These are phyloP conservation scores for Phytophthora cactorum DNA, from an alignment of 352 stramenopile genomes.

Conservation along the genomic window DNA sequence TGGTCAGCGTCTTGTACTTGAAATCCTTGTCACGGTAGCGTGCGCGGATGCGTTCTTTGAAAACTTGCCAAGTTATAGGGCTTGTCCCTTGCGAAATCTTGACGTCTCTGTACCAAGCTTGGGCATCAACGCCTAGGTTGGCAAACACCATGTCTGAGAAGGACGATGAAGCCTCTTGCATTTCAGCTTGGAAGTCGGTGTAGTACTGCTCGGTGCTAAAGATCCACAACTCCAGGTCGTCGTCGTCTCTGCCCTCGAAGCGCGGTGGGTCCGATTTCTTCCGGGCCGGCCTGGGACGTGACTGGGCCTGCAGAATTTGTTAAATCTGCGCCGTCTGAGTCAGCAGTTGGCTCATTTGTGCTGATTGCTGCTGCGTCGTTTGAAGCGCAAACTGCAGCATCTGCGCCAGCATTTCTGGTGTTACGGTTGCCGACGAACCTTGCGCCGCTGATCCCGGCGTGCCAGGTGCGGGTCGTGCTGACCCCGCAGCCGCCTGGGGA, in stretches of 20 bases:
- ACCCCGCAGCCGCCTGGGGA: too few species aligned
- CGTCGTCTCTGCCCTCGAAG: constrained; percentile 14
- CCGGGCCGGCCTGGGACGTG: neutral
- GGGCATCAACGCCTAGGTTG: constrained; percentile 16
- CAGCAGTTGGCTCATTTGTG: constrained; percentile 13
- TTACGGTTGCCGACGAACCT: constrained; percentile 9
- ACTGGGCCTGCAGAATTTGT: constrained; percentile 12
- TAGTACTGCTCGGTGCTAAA: constrained; percentile 26
- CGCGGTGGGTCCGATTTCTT: constrained; percentile 7
- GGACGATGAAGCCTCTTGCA: neutral
- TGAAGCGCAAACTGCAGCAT: constrained; percentile 13
- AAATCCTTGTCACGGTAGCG: constrained; percentile 15
- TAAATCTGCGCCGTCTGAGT: constrained; percentile 15
- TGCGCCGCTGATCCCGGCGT: too few species aligned
- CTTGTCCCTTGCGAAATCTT: constrained; percentile 9
- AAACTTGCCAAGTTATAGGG: neutral
- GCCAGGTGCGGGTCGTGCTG: too few species aligned
- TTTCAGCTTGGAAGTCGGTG: too few species aligned
- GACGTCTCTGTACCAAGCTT: constrained; percentile 10
- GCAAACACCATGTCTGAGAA: constrained; percentile 14
- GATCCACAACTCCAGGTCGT: constrained; percentile 20
- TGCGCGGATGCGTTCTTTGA: constrained; percentile 17
- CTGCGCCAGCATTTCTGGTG: constrained; percentile 15
- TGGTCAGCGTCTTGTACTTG: constrained; percentile 12
- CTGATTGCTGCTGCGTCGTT: constrained; percentile 14